Evolutionary conservation across 176 grass and related monocot species (phyloP).

Genomic region (Olyra latifolia): DNA sequence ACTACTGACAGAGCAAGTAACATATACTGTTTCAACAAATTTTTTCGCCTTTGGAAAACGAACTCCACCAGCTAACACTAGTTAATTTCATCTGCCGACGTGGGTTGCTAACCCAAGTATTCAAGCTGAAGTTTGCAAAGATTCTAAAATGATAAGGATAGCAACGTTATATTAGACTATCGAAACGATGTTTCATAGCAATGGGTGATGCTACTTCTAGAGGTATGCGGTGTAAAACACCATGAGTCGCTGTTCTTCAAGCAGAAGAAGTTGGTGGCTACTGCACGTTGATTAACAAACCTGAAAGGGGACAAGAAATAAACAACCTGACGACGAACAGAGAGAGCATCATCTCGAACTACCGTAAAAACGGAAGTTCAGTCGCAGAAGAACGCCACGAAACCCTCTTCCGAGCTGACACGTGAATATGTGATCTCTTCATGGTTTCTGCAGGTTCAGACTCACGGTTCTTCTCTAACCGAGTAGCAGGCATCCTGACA

Average conservation of each 20-base stretch:
- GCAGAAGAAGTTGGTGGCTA: constrained; percentile 5
- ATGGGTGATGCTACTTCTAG: background rate
- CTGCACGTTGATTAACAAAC: background rate
- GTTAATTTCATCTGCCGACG: constrained; percentile 5
- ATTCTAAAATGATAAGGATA: constrained; percentile 11
- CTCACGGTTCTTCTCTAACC: background rate
- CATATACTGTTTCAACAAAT: background rate
- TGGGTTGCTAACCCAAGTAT: background rate
- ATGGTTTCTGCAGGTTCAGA: background rate
- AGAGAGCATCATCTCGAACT: too few species aligned
- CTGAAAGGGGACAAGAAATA: background rate
- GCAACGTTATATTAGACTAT: background rate
- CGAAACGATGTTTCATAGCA: background rate
- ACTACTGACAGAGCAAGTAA: background rate
- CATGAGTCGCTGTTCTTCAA: constrained; percentile 7
- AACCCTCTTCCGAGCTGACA: too few species aligned
- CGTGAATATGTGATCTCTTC: too few species aligned
- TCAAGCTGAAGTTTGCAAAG: background rate
- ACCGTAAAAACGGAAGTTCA: too few species aligned
- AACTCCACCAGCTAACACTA: background rate
- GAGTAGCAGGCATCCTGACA: background rate
- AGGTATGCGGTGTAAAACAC: background rate
- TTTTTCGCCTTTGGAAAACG: background rate
- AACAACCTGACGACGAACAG: background rate
- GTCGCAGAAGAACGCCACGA: too few species aligned